Percentiles rank a stretch among this genome's conserved stretches.
Evolutionary conservation across 345 rosid genomes (phyloP).

Genomic region (Psidium friedrichsthalianum): DNA sequence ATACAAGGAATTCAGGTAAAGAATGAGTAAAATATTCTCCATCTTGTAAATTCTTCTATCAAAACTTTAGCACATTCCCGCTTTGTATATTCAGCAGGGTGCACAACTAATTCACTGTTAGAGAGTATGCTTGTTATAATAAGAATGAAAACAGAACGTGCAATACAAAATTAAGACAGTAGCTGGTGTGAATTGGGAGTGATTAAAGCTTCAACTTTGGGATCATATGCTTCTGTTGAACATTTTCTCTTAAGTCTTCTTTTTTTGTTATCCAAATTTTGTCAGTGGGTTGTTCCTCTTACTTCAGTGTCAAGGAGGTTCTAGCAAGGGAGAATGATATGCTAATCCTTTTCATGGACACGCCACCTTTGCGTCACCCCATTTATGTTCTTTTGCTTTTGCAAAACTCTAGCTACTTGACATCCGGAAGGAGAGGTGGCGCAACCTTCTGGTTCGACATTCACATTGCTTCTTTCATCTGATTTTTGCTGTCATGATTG

Average conservation of each 20-base stretch:
- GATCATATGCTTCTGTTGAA: background rate
- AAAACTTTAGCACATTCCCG: background rate
- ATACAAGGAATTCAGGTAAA: constrained; percentile 5
- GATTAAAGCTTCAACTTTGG: background rate
- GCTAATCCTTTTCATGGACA: background rate
- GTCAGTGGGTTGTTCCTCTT: background rate
- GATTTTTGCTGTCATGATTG: background rate
- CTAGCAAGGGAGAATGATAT: background rate
- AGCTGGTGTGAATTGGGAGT: background rate
- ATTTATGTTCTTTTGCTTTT: background rate
- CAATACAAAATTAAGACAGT: background rate
- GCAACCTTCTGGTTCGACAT: background rate
- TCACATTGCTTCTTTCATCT: background rate
- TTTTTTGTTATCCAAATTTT: background rate
- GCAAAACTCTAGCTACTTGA: background rate
- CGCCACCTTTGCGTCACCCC: background rate
- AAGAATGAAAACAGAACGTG: background rate
- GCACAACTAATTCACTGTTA: background rate
- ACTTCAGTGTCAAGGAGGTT: background rate
- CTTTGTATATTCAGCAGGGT: background rate
- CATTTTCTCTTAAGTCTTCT: background rate
- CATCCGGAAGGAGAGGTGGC: background rate
- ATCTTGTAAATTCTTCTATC: background rate
- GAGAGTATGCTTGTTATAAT: background rate
- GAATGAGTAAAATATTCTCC: background rate